phyloP scores from a whole-genome alignment of 2,329 filamentous ascomycete genomes.

The Hypoxylon sp. region DNA sequence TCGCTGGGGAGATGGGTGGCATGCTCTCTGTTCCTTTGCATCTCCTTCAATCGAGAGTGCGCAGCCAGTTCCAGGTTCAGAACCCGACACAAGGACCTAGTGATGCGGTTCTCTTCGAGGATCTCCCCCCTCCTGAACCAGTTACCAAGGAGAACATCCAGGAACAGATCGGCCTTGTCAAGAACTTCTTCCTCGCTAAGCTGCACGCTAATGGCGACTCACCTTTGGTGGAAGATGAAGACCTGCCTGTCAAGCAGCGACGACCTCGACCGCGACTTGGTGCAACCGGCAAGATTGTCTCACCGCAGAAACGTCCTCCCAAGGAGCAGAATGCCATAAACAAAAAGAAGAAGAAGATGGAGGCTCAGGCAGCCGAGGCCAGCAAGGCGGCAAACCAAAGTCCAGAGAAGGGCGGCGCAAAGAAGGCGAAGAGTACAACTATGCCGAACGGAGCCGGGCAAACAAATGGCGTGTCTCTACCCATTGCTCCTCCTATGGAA shows the following conservation, averaged over 20 bases:
- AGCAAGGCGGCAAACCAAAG: slow-evolving; percentile 54
- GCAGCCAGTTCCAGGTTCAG: slow-evolving; percentile 85
- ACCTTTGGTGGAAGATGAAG: slow-evolving; percentile 91
- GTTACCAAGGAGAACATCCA: slow-evolving; percentile 83
- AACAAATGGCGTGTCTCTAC: slow-evolving; percentile 55
- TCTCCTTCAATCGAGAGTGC: slow-evolving; percentile 90
- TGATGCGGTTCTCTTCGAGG: slow-evolving; percentile 72
- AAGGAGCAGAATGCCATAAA: slow-evolving; percentile 86
- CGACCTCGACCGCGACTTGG: slow-evolving; percentile 74
- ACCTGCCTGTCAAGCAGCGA: slow-evolving; percentile 92
- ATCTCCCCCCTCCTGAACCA: slow-evolving; percentile 77
- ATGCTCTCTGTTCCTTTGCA: slow-evolving; percentile 93
- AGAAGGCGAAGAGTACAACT: slow-evolving; percentile 63
- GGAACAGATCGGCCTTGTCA: slow-evolving; percentile 86
- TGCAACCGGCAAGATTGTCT: slow-evolving; percentile 86
- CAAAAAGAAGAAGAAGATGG: slow-evolving; percentile 88
- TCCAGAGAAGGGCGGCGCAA: slow-evolving; percentile 57
- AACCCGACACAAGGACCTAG: slow-evolving; percentile 70
- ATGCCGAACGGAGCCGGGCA: slow-evolving; percentile 52
- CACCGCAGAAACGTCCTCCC: slow-evolving; percentile 83
- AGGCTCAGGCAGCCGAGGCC: slow-evolving; percentile 68
- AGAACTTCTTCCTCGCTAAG: slow-evolving; percentile 91
- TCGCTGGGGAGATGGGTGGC: slow-evolving; percentile 91
- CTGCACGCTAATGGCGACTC: slow-evolving; percentile 85
- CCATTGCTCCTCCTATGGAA: slow-evolving; percentile 65